A percentile compares a stretch with the other conserved stretches of the same genome.
phyloP scores from a whole-genome alignment of 2,329 filamentous ascomycete genomes.

The Ceratocystis cacaofunesta region DNA sequence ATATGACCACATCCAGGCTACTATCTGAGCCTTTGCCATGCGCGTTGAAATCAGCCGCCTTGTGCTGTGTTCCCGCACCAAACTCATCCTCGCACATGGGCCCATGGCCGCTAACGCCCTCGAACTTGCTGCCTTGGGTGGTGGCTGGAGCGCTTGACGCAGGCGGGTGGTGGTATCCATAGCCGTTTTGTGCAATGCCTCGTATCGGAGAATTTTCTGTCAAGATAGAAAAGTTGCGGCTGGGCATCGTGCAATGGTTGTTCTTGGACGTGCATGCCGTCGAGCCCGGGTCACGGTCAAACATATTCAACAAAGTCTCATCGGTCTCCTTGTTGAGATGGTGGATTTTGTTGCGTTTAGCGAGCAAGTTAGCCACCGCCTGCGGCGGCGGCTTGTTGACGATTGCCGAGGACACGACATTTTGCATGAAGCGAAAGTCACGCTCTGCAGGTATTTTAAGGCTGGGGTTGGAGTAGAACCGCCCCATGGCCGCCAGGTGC shows the following conservation, averaged over 20 bases:
- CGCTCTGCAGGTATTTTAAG: conserved; percentile 61
- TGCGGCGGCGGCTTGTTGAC: conserved; percentile 86
- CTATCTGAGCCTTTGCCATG: conserved; percentile 42
- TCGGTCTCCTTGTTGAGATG: conserved; percentile 60
- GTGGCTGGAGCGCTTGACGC: conserved; percentile 9
- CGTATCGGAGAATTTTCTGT: conserved; percentile 66
- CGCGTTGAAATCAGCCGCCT: conserved; percentile 45
- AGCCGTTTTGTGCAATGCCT: conserved; percentile 2
- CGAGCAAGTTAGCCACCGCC: conserved; percentile 77
- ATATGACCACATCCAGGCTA: conserved; percentile 66
- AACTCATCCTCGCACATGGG: conserved; percentile 63
- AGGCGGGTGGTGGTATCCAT: background rate
- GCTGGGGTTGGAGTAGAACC: conserved; percentile 84
- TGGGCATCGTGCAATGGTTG: conserved; percentile 82
- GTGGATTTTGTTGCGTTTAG: conserved; percentile 72
- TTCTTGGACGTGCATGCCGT: conserved; percentile 56
- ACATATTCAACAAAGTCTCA: conserved; percentile 86
- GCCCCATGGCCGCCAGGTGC: conserved; percentile 77
- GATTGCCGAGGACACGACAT: conserved; percentile 86
- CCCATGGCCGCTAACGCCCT: conserved; percentile 49
- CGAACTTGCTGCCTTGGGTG: conserved; percentile 22
- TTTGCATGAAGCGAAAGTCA: conserved; percentile 90
- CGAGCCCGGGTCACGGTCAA: conserved; percentile 72
- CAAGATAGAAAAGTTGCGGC: conserved; percentile 83
- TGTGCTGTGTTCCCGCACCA: conserved; percentile 63